Base-by-base conservation (phyloP, 148 eudicot genomes). In the Cornus florida region DNA sequence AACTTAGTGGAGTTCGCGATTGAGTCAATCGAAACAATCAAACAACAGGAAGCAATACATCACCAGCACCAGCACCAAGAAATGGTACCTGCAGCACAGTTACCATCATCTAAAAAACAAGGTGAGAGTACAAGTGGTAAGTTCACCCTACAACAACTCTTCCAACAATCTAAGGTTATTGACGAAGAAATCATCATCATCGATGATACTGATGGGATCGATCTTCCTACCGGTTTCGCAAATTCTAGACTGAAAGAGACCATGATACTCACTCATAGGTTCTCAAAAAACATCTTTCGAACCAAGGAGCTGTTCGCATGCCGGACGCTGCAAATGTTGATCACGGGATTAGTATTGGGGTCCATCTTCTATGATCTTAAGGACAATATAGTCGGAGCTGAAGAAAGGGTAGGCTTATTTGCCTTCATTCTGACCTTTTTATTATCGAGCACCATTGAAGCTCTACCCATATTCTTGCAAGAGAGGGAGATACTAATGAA, bases 401-500 rank as follows among this genome's bases (percentile, higher is more conserved):
- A 86, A 70, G 99, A 94, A 81, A 86, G 92, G 78, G 94, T 91
- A 16, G 99, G 99, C n/a, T 78, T 97, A 41, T 94, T 97, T 75
- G 99, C 99, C 14, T 97, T 97, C 85, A 89, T 89, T 48, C 73
- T 97, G 77, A 97, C 99, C 32, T 97, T 94, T 81, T 75, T 97
- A 75, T 75, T 97, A 5, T 88, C 99, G 23, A 86, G 89, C 82
- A 92, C 98, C 19, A 91, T 89, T 59, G 99, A 97, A 79, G 99
- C 99, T 24, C 83, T 97, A 31, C 99, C 99, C 17, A 86, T 97
- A 31, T 97, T 97, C 89, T 82, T 97, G 76, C 97, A 94, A 83
- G 99, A 97, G 83, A 91, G 90, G 84, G 95, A 97, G 71, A 97
- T 97, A 72, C 70, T 97, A 68, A 97, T 91, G 94, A 94, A 91